Percentiles rank a stretch among this genome's conserved stretches.
Conservation (phyloP, 2,329 filamentous ascomycete species). For the Septoria linicola region DNA sequence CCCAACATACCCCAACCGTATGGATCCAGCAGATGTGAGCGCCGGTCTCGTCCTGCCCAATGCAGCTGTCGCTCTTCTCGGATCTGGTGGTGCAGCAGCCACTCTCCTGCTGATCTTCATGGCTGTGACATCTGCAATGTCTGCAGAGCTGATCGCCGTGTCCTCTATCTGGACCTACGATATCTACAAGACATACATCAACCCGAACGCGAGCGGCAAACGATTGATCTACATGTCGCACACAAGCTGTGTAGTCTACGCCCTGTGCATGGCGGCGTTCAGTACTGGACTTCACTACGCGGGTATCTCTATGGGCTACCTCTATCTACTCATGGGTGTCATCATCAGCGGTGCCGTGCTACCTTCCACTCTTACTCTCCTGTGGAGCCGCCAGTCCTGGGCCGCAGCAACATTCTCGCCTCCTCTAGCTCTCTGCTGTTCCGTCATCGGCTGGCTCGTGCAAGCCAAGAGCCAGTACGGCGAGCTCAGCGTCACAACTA, state of each 20-base stretch:
- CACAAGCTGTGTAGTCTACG: conserved; percentile 69
- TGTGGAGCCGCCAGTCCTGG: conserved; percentile 79
- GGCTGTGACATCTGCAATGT: conserved; percentile 83
- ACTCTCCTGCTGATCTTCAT: conserved; percentile 83
- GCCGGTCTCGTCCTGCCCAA: conserved; percentile 83
- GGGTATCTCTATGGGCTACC: conserved; percentile 77
- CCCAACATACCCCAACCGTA: conserved; percentile 70
- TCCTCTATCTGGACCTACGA: conserved; percentile 88
- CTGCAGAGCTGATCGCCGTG: conserved; percentile 80
- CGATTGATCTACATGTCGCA: conserved; percentile 80
- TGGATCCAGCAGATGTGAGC: conserved; percentile 70
- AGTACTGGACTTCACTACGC: conserved; percentile 65
- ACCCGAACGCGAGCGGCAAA: conserved; percentile 71
- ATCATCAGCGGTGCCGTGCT: conserved; percentile 77
- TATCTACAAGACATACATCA: conserved; percentile 82
- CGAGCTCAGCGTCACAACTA: conserved; percentile 67
- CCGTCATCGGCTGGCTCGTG: conserved; percentile 74
- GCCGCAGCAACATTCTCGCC: conserved; percentile 70
- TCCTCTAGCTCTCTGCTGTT: conserved; percentile 65
- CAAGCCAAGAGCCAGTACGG: conserved; percentile 70
- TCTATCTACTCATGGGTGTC: conserved; percentile 88
- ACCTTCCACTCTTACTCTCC: conserved; percentile 74
- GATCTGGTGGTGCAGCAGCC: conserved; percentile 74
- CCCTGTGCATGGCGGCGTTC: conserved; percentile 73
- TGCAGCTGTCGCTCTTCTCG: conserved; percentile 78